Percentiles rank a stretch among this genome's conserved stretches.
Evolutionary conservation across 257 asterid genomes (phyloP).

Genomic region (Cynanchum wilfordii): DNA sequence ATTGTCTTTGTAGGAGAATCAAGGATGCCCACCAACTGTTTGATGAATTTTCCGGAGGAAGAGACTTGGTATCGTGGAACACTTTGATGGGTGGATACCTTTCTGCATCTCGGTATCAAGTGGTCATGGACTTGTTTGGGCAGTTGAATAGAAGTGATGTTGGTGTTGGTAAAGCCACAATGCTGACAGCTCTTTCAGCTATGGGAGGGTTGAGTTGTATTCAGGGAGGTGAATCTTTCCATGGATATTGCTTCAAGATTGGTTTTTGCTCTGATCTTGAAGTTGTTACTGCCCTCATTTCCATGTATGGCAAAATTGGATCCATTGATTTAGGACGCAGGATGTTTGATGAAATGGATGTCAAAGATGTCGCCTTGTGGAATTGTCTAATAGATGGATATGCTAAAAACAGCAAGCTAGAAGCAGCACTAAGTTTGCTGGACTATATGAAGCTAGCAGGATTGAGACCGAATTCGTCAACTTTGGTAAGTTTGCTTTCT

Average conservation of each 20-base stretch:
- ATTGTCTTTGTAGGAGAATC: constrained; percentile 42
- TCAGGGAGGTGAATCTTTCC: constrained; percentile 33
- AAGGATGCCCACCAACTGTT: constrained; percentile 49
- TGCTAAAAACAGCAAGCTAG: constrained; percentile 38
- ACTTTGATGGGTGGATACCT: constrained; percentile 65
- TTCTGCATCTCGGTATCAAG: constrained; percentile 16
- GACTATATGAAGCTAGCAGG: constrained; percentile 34
- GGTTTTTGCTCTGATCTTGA: constrained; percentile 40
- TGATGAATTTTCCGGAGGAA: constrained; percentile 38
- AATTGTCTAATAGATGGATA: constrained; percentile 64
- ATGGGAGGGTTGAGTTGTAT: constrained; percentile 19
- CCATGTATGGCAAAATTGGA: constrained; percentile 49
- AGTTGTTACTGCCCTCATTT: constrained; percentile 41
- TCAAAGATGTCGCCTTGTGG: constrained; percentile 55
- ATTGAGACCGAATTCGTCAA: constrained; percentile 43
- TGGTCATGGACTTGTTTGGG: constrained; percentile 38
- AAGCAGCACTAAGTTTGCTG: constrained; percentile 37
- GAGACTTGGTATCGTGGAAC: constrained; percentile 53
- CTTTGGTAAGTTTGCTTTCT: constrained; percentile 50
- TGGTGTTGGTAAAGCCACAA: constrained; percentile 29
- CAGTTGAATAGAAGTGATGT: constrained; percentile 21
- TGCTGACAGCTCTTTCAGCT: constrained; percentile 40
- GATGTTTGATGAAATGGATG: constrained; percentile 43
- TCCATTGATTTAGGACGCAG: constrained; percentile 26
- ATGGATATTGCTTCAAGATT: constrained; percentile 42